Evolutionary conservation across 805 yeast species (phyloP).

Genomic region (Saccharomycopsis babjevae): DNA sequence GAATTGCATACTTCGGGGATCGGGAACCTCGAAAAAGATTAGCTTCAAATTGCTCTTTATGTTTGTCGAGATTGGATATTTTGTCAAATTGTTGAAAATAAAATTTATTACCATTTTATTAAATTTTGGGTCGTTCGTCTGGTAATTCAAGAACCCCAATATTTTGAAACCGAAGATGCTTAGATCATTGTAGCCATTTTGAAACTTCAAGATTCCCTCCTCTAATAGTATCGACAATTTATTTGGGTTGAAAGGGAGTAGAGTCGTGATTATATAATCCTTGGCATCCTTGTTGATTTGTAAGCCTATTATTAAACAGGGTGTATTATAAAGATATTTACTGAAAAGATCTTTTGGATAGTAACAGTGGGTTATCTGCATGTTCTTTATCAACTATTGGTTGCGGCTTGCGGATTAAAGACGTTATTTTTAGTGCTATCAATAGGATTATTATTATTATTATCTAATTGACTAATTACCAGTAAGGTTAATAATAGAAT

Average conservation of each 20-base stretch:
- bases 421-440: no score
- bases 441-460: no score
- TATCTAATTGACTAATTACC: no score
- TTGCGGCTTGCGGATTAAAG: no score
- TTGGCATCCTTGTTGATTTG: constrained; percentile 3
- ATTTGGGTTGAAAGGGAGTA: constrained; percentile 15
- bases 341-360: constrained; percentile 17
- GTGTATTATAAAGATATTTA: constrained; percentile 11
- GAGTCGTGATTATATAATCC: constrained; percentile 15
- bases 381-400: neutral
- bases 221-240: constrained; percentile 6
- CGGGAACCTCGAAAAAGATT: constrained; percentile 17
- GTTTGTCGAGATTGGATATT: constrained; percentile 16
- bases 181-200: neutral
- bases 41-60: constrained; percentile 9
- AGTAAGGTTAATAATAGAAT: no score
- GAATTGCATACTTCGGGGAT: constrained; percentile 18
- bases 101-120: constrained; percentile 10
- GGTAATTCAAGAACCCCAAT: constrained; percentile 15
- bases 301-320: constrained; percentile 15
- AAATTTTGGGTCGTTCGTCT: neutral
- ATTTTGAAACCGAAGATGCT: neutral
- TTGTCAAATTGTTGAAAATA: constrained; percentile 11
- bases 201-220: neutral
- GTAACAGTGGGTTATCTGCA: constrained; percentile 14